Evolutionary conservation across 768 basidiomycete species (phyloP).

Genomic region (Boletus sensibilis): DNA sequence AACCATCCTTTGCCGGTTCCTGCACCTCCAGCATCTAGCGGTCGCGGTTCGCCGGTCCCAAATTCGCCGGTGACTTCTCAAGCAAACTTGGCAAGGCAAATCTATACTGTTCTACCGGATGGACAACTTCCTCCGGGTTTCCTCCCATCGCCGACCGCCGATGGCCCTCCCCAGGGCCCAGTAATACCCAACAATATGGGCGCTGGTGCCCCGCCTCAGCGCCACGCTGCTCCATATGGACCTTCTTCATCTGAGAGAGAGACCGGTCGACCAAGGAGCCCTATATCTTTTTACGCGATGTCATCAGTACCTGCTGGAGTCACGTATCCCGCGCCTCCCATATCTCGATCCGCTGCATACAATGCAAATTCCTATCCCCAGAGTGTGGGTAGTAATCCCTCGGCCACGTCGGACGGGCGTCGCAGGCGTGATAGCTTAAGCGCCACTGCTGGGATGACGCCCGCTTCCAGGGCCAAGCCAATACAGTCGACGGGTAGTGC

Average conservation of each 20-base stretch:
- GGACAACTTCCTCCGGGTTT: conserved; percentile 18
- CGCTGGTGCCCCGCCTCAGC: conserved; percentile 11
- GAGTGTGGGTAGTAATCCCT: conserved; percentile 12
- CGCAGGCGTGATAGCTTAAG: conserved; percentile 25
- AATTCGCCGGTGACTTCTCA: conserved; percentile 9
- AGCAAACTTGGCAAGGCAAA: conserved; percentile 10
- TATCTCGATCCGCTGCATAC: conserved; percentile 25
- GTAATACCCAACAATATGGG: conserved; percentile 21
- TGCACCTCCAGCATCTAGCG: conserved; percentile 8
- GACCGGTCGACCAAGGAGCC: conserved; percentile 18
- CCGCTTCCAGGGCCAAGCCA: conserved; percentile 13
- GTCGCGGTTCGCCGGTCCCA: conserved; percentile 18
- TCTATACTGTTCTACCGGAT: conserved; percentile 10
- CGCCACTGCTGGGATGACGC: conserved; percentile 28
- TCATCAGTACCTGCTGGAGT: conserved; percentile 27
- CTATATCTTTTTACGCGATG: conserved; percentile 25
- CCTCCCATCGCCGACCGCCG: background rate
- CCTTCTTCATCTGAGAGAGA: conserved; percentile 23
- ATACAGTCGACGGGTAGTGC: conserved; percentile 12
- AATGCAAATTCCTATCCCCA: background rate
- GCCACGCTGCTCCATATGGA: conserved; percentile 8
- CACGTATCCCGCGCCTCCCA: conserved; percentile 29
- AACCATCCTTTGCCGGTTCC: conserved; percentile 29
- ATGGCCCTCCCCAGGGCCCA: conserved; percentile 16
- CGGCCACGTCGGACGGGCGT: conserved; percentile 26